A percentile compares a stretch with the other conserved stretches of the same genome.
These are phyloP conservation scores for Pseudogymnoascus sp. DNA, from an alignment of 2,329 filamentous ascomycete species.

Conservation along the genomic window DNA sequence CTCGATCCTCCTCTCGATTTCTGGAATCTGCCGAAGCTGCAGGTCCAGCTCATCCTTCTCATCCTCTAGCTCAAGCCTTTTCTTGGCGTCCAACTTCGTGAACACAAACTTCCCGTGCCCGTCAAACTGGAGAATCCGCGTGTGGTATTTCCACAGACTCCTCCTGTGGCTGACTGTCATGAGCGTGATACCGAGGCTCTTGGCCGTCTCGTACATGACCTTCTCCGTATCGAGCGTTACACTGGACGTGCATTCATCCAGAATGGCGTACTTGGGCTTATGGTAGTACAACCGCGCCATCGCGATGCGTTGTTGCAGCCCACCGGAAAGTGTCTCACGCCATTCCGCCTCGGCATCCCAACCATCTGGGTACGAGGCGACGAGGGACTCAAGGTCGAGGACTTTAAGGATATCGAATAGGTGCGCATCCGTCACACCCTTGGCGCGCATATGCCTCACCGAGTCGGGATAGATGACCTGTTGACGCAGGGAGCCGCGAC, in stretches of 20 bases:
- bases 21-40: constrained; percentile 73
- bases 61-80: constrained; percentile 77
- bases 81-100: constrained; percentile 79
- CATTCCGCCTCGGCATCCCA: constrained; percentile 96
- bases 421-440: constrained; percentile 73
- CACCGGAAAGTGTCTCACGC: constrained; percentile 87
- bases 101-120: constrained; percentile 89
- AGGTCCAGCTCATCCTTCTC: constrained; percentile 93
- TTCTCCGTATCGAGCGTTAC: constrained; percentile 94
- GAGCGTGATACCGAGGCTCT: constrained; percentile 80
- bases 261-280: constrained; percentile 81
- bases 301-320: constrained; percentile 89
- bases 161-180: constrained; percentile 93
- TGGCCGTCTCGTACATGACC: constrained; percentile 95
- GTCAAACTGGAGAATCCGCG: constrained; percentile 90
- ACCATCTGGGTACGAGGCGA: constrained; percentile 65
- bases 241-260: constrained; percentile 92
- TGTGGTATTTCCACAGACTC: constrained; percentile 95
- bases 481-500: constrained; percentile 82
- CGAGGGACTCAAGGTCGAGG: constrained; percentile 74
- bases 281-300: constrained; percentile 97
- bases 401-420: constrained; percentile 67
- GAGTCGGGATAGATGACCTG: constrained; percentile 96
- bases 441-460: constrained; percentile 75
- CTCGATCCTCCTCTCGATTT: constrained; percentile 73